These are phyloP conservation scores for Hemileccinum rubropunctum DNA, from an alignment of 768 basidiomycete genomes.

Conservation along the genomic window DNA sequence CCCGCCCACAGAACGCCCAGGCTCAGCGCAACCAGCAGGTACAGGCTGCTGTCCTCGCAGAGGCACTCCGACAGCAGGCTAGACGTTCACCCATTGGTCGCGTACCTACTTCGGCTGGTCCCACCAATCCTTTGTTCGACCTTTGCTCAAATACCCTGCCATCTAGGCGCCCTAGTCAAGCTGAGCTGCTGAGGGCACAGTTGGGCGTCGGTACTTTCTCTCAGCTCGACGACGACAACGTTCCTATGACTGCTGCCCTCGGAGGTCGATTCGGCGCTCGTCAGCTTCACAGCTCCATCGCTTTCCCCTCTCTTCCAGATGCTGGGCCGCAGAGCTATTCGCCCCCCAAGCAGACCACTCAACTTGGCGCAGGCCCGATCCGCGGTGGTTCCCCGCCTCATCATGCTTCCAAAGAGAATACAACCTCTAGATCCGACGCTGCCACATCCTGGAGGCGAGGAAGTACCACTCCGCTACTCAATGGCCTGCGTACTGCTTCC, in stretches of 20 bases:
- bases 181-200: conserved; percentile 62
- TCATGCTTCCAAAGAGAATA: conserved; percentile 32
- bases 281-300: conserved; percentile 35
- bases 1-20: conserved; percentile 51
- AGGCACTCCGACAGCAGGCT: conserved; percentile 50
- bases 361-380: conserved; percentile 72
- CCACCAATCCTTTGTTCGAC: conserved; percentile 62
- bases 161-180: conserved; percentile 66
- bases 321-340: conserved; percentile 37
- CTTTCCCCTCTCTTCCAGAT: conserved; percentile 41
- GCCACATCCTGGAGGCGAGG: conserved; percentile 81
- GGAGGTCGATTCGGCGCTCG: conserved; percentile 77
- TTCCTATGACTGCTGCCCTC: conserved; percentile 79
- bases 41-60: conserved; percentile 68
- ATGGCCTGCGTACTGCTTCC: conserved; percentile 58
- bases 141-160: conserved; percentile 56
- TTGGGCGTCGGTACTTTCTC: conserved; percentile 39
- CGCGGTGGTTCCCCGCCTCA: conserved; percentile 51
- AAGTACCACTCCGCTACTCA: conserved; percentile 60
- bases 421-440: conserved; percentile 78
- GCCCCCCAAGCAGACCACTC: conserved; percentile 58
- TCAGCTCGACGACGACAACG: conserved; percentile 53
- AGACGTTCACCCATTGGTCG: conserved; percentile 30
- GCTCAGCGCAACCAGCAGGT: conserved; percentile 60
- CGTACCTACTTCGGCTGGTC: conserved; percentile 73